These are phyloP conservation scores for Eutrema yunnanense DNA, from an alignment of 345 rosid genomes.

Conservation along the genomic window DNA sequence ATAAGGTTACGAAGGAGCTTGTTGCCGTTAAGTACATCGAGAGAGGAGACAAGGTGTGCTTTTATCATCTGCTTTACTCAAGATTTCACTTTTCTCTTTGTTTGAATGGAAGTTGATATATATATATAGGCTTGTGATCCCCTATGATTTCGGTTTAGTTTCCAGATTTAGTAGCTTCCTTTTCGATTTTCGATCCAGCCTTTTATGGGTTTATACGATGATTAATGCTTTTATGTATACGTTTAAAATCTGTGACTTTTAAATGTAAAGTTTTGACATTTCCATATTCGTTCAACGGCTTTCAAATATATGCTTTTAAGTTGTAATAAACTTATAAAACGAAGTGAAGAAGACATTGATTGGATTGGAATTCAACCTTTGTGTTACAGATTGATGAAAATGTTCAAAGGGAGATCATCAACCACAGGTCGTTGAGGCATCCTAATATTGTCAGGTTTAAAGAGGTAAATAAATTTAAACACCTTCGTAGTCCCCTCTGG, in stretches of 20 bases:
- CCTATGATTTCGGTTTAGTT: conserved; percentile 11
- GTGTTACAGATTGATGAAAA: conserved; percentile 59
- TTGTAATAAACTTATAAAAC: neutral
- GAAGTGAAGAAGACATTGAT: neutral
- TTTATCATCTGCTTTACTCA: neutral
- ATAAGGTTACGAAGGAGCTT: conserved; percentile 63
- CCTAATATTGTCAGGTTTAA: conserved; percentile 67
- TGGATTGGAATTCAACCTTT: neutral
- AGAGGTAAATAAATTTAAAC: conserved; percentile 34
- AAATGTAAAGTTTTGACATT: neutral
- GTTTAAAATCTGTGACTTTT: neutral
- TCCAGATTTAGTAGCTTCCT: conserved; percentile 26
- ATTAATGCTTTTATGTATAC: neutral
- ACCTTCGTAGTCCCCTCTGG: neutral
- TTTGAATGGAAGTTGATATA: neutral
- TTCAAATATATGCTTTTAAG: neutral
- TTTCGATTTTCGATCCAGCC: neutral
- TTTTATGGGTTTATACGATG: neutral
- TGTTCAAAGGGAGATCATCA: conserved; percentile 67
- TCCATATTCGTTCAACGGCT: neutral
- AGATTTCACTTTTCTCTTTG: neutral
- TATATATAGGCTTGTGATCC: conserved; percentile 1
- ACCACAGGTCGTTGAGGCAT: conserved; percentile 66
- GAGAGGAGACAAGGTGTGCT: conserved; percentile 72
- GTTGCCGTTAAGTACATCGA: conserved; percentile 98